phyloP scores from a whole-genome alignment of 768 basidiomycete species.

The Suillus weaverae region DNA sequence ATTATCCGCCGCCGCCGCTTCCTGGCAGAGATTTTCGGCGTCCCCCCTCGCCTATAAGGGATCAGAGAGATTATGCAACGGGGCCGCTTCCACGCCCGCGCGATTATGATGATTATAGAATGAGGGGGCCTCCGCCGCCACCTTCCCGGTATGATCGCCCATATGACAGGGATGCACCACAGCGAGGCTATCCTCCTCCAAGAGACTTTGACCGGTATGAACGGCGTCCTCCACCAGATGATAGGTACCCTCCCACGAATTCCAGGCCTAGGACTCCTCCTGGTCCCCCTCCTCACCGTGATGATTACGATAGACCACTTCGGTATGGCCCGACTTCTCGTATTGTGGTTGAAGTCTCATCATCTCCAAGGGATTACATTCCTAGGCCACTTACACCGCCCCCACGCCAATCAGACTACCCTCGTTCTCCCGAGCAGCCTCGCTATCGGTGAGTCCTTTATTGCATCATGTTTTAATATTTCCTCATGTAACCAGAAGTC shows the following conservation, averaged over 20 bases:
- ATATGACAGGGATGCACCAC: slow-evolving; percentile 45
- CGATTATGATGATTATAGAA: slow-evolving; percentile 71
- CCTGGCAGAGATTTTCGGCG: slow-evolving; percentile 58
- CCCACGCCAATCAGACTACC: slow-evolving; percentile 50
- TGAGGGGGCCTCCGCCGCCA: slow-evolving; percentile 47
- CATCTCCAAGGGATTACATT: slow-evolving; percentile 52
- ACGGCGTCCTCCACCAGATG: slow-evolving; percentile 46
- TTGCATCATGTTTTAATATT: slow-evolving; percentile 5
- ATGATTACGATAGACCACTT: slow-evolving; percentile 63
- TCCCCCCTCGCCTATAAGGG: slow-evolving; percentile 61
- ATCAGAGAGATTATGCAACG: slow-evolving; percentile 64
- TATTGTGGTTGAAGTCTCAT: slow-evolving; percentile 6
- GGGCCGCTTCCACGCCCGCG: slow-evolving; percentile 47
- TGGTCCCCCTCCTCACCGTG: slow-evolving; percentile 55
- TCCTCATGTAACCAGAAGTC: slow-evolving; percentile 37
- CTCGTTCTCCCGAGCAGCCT: slow-evolving; percentile 44
- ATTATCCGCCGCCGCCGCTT: slow-evolving; percentile 42
- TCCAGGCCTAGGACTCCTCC: slow-evolving; percentile 54
- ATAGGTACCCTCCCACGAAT: slow-evolving; percentile 39
- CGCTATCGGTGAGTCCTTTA: slow-evolving; percentile 37
- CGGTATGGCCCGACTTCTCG: slow-evolving; percentile 45
- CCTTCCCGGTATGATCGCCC: slow-evolving; percentile 59
- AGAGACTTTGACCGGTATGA: slow-evolving; percentile 65
- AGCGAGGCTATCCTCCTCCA: slow-evolving; percentile 54
- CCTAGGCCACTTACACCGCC: slow-evolving; percentile 54